These are phyloP conservation scores for Phialophora tarda DNA, from an alignment of 2,329 filamentous ascomycete species.

Conservation along the genomic window DNA sequence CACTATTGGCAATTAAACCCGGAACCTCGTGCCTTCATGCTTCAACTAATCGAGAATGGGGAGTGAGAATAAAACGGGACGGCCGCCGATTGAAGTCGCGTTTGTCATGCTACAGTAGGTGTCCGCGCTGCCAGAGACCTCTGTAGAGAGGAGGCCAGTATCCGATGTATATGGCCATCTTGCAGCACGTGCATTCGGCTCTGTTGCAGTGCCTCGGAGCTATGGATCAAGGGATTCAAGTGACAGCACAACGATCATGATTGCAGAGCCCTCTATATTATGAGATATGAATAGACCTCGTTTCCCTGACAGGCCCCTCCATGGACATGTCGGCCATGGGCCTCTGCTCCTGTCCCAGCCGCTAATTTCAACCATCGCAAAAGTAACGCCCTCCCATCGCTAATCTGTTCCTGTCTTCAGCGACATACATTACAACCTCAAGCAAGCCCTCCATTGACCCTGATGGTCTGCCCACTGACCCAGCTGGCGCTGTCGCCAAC, in stretches of 20 bases:
- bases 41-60: neutral
- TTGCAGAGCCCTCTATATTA: neutral
- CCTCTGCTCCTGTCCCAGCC: neutral
- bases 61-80: neutral
- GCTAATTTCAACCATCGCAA: neutral
- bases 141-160: too few relatives aligned
- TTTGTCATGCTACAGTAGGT: neutral
- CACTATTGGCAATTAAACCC: neutral
- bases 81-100: neutral
- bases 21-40: neutral
- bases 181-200: neutral
- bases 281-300: neutral
- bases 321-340: neutral
- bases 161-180: neutral
- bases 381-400: neutral
- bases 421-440: constrained; percentile 10
- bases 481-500: constrained; percentile 48
- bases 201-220: neutral
- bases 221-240: neutral
- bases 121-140: too few relatives aligned
- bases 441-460: constrained; percentile 52
- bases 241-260: neutral
- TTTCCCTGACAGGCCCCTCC: neutral
- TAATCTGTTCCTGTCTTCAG: neutral
- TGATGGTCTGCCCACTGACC: constrained; percentile 56